These are phyloP conservation scores for Lyophyllum decastes DNA, from an alignment of 768 basidiomycete genomes.

Conservation along the genomic window DNA sequence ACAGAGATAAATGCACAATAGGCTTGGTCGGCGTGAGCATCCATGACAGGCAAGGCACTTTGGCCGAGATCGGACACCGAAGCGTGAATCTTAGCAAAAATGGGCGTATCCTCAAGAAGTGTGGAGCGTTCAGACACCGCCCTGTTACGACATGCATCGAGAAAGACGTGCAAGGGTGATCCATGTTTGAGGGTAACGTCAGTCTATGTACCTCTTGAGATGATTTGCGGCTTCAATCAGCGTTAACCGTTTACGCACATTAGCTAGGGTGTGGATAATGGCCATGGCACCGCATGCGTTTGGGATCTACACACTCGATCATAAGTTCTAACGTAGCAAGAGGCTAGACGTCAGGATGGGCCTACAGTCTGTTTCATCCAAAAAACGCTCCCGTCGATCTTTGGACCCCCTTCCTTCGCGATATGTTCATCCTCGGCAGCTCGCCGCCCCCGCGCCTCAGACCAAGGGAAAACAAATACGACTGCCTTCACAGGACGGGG, in stretches of 20 bases:
- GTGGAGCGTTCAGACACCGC: not conserved
- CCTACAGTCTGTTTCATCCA: conserved; percentile 8
- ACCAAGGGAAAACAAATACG: conserved; percentile 5
- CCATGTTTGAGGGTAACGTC: not conserved
- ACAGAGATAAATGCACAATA: conserved; percentile 6
- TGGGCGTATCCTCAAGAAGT: conserved; percentile 1
- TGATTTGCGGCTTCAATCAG: not conserved
- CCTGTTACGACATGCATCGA: not conserved
- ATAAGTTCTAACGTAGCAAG: not conserved
- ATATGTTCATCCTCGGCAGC: not conserved
- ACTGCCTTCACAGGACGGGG: conserved; percentile 5
- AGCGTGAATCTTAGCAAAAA: conserved; percentile 1
- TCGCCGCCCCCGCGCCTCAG: not conserved
- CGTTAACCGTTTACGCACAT: not conserved
- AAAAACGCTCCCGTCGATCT: conserved; percentile 2
- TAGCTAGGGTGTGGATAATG: conserved; percentile 3
- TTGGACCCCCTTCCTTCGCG: not conserved
- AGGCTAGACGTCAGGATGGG: not conserved
- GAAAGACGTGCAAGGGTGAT: not conserved
- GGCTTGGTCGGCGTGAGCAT: conserved; percentile 2
- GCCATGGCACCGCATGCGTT: conserved; percentile 11
- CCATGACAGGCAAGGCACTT: not conserved
- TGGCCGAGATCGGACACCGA: conserved; percentile 2
- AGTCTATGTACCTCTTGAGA: not conserved
- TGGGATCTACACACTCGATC: not conserved